These are phyloP conservation scores for Spinacia oleracea DNA, from an alignment of 179 eudicot species.

Conservation along the genomic window DNA sequence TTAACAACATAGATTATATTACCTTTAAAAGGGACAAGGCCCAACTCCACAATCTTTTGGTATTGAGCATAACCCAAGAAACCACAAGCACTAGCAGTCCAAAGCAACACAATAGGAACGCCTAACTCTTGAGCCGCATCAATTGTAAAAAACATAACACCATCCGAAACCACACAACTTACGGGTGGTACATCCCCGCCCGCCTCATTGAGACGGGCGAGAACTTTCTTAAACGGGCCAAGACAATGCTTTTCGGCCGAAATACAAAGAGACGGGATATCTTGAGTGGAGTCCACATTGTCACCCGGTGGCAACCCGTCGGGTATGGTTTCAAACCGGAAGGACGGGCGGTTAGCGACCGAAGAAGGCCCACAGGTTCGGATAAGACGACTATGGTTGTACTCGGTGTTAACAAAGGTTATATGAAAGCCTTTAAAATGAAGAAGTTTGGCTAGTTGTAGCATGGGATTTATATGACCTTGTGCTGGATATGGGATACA, in stretches of 20 bases:
- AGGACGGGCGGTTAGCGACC: slow-evolving; percentile 21
- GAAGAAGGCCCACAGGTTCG: slow-evolving; percentile 17
- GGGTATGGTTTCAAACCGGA: slow-evolving; percentile 27
- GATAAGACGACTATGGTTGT: slow-evolving; percentile 42
- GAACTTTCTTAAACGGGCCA: slow-evolving; percentile 19
- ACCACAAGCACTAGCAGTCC: slow-evolving; percentile 33
- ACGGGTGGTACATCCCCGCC: slow-evolving; percentile 25
- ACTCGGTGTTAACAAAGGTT: slow-evolving; percentile 35
- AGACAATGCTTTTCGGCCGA: slow-evolving; percentile 10
- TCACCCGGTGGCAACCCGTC: slow-evolving; percentile 32
- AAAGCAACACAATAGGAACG: slow-evolving; percentile 20
- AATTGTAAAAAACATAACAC: slow-evolving; percentile 27
- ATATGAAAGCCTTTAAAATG: slow-evolving; percentile 34
- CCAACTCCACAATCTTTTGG: not conserved
- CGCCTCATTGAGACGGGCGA: slow-evolving; percentile 21
- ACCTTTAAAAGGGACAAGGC: slow-evolving; percentile 33
- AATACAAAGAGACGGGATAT: slow-evolving; percentile 16
- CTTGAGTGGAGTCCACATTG: slow-evolving; percentile 32
- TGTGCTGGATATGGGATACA: slow-evolving; percentile 39
- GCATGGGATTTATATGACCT: slow-evolving; percentile 38
- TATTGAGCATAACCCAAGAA: slow-evolving; percentile 26
- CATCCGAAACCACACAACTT: slow-evolving; percentile 30
- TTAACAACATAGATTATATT: too few relatives aligned
- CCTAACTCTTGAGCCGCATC: slow-evolving; percentile 30
- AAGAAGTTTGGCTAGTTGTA: slow-evolving; percentile 30